Evolutionary conservation across 2,329 filamentous ascomycete species (phyloP).

Genomic region (Chaetomium globosum): DNA sequence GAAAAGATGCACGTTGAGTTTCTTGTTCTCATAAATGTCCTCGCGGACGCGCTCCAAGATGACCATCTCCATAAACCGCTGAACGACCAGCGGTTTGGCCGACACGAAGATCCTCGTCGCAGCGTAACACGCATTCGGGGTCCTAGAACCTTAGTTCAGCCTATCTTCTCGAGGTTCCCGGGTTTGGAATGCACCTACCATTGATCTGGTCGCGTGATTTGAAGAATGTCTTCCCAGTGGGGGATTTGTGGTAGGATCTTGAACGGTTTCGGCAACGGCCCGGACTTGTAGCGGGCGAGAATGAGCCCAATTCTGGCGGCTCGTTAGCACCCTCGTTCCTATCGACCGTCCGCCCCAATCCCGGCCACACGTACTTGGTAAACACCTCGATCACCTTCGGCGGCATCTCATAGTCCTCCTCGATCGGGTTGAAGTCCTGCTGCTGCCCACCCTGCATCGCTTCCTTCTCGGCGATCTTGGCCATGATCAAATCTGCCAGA

Average conservation of each 20-base stretch:
- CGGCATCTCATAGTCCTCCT: conserved; percentile 84
- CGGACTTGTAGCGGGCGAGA: conserved; percentile 89
- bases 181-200: conserved; percentile 18
- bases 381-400: conserved; percentile 94
- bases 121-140: conserved; percentile 73
- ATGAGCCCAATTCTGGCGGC: conserved; percentile 73
- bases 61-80: conserved; percentile 83
- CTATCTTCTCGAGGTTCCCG: neutral
- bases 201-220: conserved; percentile 34
- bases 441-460: conserved; percentile 46
- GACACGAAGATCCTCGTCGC: conserved; percentile 93
- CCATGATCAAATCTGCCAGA: conserved; percentile 86
- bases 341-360: conserved; percentile 23
- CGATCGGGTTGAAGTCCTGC: conserved; percentile 49
- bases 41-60: conserved; percentile 89
- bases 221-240: conserved; percentile 71
- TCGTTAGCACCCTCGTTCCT: conserved; percentile 28
- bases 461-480: conserved; percentile 92
- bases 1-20: conserved; percentile 94
- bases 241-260: conserved; percentile 93
- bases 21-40: conserved; percentile 91
- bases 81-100: conserved; percentile 74
- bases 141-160: conserved; percentile 45
- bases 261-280: conserved; percentile 96
- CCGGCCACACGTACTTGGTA: conserved; percentile 65